Percentiles rank a stretch among this genome's conserved stretches.
These are phyloP conservation scores for Imleria badia DNA, from an alignment of 768 basidiomycete genomes.

Conservation along the genomic window DNA sequence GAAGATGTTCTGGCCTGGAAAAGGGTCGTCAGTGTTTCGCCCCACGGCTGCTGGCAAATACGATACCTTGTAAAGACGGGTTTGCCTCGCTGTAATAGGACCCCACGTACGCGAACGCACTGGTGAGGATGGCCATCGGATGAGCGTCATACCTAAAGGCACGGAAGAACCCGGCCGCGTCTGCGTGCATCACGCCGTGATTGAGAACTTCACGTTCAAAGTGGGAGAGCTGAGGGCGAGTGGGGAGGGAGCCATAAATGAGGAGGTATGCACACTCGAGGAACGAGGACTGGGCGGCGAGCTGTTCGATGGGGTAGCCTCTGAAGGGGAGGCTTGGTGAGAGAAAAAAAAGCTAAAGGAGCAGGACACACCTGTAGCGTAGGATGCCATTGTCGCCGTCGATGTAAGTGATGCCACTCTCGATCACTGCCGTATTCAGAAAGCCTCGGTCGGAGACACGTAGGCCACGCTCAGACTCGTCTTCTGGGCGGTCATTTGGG, in stretches of 20 bases:
- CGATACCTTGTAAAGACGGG: slow-evolving; percentile 75
- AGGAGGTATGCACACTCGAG: slow-evolving; percentile 85
- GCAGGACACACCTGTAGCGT: slow-evolving; percentile 60
- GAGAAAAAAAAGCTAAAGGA: background rate
- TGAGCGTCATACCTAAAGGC: slow-evolving; percentile 89
- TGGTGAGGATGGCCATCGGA: slow-evolving; percentile 88
- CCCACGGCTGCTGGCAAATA: background rate
- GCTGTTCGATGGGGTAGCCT: slow-evolving; percentile 92
- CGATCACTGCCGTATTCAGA: slow-evolving; percentile 78
- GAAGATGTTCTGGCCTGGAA: slow-evolving; percentile 71
- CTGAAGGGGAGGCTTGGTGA: slow-evolving; percentile 36
- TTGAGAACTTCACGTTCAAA: slow-evolving; percentile 80
- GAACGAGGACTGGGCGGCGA: slow-evolving; percentile 76
- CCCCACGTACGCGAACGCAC: slow-evolving; percentile 84
- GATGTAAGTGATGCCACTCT: slow-evolving; percentile 85
- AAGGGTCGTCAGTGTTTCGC: slow-evolving; percentile 6
- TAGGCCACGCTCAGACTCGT: slow-evolving; percentile 80
- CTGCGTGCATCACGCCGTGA: slow-evolving; percentile 67
- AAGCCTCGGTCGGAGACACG: slow-evolving; percentile 80
- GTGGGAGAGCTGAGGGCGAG: slow-evolving; percentile 50
- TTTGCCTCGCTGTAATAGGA: slow-evolving; percentile 88
- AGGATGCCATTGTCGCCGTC: slow-evolving; percentile 86
- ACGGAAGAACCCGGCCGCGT: slow-evolving; percentile 67
- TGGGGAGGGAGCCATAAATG: slow-evolving; percentile 83
- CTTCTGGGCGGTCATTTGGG: slow-evolving; percentile 68